Base-by-base conservation (phyloP, 108 stramenopile genomes). In the Fragilariopsis cylindrus region DNA sequence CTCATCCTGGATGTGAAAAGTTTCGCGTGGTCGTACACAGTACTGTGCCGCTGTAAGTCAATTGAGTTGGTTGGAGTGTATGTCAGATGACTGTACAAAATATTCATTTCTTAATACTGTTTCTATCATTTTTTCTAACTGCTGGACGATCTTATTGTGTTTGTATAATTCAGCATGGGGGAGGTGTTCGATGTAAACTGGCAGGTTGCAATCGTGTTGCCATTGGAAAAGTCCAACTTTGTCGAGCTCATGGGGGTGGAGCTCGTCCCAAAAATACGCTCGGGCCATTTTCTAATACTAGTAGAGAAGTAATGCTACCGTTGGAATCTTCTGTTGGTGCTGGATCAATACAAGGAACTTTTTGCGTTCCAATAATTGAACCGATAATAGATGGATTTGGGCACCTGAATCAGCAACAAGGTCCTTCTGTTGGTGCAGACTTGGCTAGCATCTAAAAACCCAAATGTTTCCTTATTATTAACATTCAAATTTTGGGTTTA, bases 131-230 rank as follows among this genome's bases (percentile, higher is more conserved):
- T 49, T 60, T 88, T 81, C 65, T 84, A 63, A 18, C 16, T 57
- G 0, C 21, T 18, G 57, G 43, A 30, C 30, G 30, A 45, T 45
- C 43, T n/a, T 63, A 12, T 63, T 63, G 11, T 11, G 13, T 63
- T 40, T 45, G 11, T 63, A n/a, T 3, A 4, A 4, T 76, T 44
- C 69, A 81, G 65, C 98, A 99, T 78, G 98, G 98, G 18, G 98
- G 98, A 58, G 98, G 98, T 50, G 84, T 92, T 48, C 93, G 97
- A 13, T 98, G 98, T 76, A 92, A 97, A 78, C 79, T 96, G 40
- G 96, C 82, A 21, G 96, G 96, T 16, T 99, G 98, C 86, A 92
- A 88, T 63, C 92, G 97, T 75, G 91, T 95, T 42, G 96, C 98
- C 5, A 94, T 97, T 58, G 98, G 98, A 7, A 97, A 94, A 65